A percentile compares a stretch with the other conserved stretches of the same genome.
Evolutionary conservation across 345 rosid species (phyloP).

Genomic region (Eucalyptus pauciflora): DNA sequence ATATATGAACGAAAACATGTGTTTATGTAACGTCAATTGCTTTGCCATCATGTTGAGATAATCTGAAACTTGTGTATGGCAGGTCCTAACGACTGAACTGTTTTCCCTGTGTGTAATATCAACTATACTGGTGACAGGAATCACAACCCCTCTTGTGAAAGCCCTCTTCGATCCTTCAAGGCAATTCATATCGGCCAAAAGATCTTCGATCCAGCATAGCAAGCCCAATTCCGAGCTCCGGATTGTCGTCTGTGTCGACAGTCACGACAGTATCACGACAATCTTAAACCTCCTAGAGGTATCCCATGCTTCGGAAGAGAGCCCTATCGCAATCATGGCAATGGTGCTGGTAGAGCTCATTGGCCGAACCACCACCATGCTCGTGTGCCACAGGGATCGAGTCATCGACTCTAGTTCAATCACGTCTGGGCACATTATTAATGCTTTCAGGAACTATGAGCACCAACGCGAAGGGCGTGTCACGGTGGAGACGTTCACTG

Average conservation of each 20-base stretch:
- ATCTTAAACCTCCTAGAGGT: constrained; percentile 14
- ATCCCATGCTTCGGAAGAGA: neutral
- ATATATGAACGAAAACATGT: neutral
- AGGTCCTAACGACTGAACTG: constrained; percentile 1
- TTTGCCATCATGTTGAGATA: neutral
- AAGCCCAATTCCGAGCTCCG: constrained; percentile 9
- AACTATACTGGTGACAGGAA: neutral
- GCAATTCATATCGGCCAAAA: constrained; percentile 10
- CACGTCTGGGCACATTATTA: neutral
- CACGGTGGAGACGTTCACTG: constrained; percentile 9
- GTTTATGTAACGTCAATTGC: neutral
- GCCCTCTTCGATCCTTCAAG: constrained; percentile 7
- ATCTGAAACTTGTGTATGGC: neutral
- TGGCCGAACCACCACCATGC: constrained; percentile 16
- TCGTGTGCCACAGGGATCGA: constrained; percentile 5
- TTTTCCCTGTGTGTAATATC: neutral
- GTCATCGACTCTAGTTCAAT: neutral
- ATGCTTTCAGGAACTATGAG: constrained; percentile 11
- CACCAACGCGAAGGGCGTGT: neutral
- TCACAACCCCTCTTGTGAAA: constrained; percentile 4
- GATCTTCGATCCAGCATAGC: constrained; percentile 15
- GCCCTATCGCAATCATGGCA: constrained; percentile 6
- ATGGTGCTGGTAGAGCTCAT: constrained; percentile 22
- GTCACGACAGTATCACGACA: constrained; percentile 6
- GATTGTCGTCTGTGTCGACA: constrained; percentile 18